These are phyloP conservation scores for Fusarium temperatum DNA, from an alignment of 2,329 filamentous ascomycete species.

Conservation along the genomic window DNA sequence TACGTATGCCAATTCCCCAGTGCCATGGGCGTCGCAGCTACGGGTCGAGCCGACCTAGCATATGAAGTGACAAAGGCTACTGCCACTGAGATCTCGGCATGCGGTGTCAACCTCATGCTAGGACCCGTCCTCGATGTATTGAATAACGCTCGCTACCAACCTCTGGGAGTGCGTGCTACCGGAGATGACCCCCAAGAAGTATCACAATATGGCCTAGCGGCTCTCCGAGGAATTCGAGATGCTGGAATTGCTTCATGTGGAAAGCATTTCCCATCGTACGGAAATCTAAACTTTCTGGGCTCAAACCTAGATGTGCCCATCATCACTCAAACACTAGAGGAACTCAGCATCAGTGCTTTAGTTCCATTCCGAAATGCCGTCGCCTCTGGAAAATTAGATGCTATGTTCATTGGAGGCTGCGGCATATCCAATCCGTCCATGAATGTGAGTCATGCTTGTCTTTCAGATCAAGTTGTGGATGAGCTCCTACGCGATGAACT, in stretches of 20 bases:
- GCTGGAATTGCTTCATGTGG: conserved; percentile 89
- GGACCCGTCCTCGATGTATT: conserved; percentile 93
- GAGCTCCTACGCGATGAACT: conserved; percentile 88
- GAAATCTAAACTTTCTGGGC: conserved; percentile 91
- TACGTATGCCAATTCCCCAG: conserved; percentile 97
- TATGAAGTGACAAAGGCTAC: conserved; percentile 94
- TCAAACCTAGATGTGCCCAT: conserved; percentile 93
- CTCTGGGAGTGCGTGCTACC: conserved; percentile 86
- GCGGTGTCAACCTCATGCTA: conserved; percentile 95
- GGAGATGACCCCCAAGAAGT: conserved; percentile 96
- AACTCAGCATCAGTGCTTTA: conserved; percentile 88
- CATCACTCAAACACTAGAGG: conserved; percentile 93
- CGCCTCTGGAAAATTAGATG: conserved; percentile 80
- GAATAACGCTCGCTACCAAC: conserved; percentile 91
- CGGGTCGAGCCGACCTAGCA: conserved; percentile 83
- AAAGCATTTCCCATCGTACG: conserved; percentile 97
- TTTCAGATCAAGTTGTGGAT: conserved; percentile 93
- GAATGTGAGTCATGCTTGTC: conserved; percentile 94
- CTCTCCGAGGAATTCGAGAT: conserved; percentile 92
- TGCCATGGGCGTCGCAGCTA: conserved; percentile 95
- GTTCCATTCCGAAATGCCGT: conserved; percentile 94
- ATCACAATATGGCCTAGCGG: conserved; percentile 89
- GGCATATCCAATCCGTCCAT: conserved; percentile 91
- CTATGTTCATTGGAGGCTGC: conserved; percentile 95
- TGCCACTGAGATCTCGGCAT: conserved; percentile 88